Evolutionary conservation across 805 yeast species (phyloP).

Genomic region (Sugiyamaella floridensis): DNA sequence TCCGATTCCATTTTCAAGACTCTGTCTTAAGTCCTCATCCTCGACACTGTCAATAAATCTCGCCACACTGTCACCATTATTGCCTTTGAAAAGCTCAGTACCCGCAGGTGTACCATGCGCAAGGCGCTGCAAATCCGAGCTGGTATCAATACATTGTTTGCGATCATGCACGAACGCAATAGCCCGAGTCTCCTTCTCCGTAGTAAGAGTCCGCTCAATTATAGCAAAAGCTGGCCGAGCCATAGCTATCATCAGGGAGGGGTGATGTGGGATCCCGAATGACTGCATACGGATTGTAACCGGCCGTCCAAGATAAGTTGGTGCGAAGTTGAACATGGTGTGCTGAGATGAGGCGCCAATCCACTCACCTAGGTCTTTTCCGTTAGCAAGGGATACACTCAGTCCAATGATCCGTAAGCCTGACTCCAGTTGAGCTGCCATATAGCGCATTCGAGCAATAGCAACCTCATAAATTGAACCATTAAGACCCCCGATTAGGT

Average conservation of each 20-base stretch:
- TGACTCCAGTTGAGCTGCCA: slow-evolving; percentile 57
- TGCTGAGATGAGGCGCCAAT: slow-evolving; percentile 53
- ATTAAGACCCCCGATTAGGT: slow-evolving; percentile 50
- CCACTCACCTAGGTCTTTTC: slow-evolving; percentile 80
- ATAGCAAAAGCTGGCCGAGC: slow-evolving; percentile 42
- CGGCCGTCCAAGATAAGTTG: slow-evolving; percentile 51
- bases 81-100: slow-evolving; percentile 31
- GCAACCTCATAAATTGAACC: slow-evolving; percentile 67
- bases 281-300: slow-evolving; percentile 49
- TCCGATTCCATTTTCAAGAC: slow-evolving; percentile 58
- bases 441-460: slow-evolving; percentile 64
- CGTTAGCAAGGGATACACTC: slow-evolving; percentile 63
- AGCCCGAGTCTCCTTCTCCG: slow-evolving; percentile 23
- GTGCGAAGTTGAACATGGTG: slow-evolving; percentile 64
- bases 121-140: slow-evolving; percentile 37
- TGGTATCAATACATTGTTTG: slow-evolving; percentile 47
- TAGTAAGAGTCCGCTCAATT: slow-evolving; percentile 29
- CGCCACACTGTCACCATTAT: slow-evolving; percentile 33
- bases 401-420: slow-evolving; percentile 59
- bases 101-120: slow-evolving; percentile 23
- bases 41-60: slow-evolving; percentile 38
- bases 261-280: slow-evolving; percentile 41
- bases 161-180: slow-evolving; percentile 55
- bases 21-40: slow-evolving; percentile 42
- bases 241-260: slow-evolving; percentile 48